Evolutionary conservation across 163 green algal species (phyloP).

Genomic region (Scenedesmus sp.): DNA sequence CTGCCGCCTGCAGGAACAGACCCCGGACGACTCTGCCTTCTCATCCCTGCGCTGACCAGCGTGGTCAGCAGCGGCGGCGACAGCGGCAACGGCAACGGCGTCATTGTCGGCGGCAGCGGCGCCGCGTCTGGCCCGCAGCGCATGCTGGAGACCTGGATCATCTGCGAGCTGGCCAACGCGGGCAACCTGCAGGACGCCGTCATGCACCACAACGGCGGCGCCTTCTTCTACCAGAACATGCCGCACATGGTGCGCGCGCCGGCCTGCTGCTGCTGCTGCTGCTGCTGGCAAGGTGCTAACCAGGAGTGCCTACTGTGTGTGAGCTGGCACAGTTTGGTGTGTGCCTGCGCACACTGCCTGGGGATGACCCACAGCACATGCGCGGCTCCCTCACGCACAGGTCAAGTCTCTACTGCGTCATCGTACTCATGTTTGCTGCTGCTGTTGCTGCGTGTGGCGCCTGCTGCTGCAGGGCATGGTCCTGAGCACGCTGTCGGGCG

Average conservation of each 20-base stretch:
- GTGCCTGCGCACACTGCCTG: no score
- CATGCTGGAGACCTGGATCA: slow-evolving; percentile 57
- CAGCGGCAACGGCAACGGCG: neutral
- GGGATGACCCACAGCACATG: no score
- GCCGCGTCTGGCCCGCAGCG: neutral
- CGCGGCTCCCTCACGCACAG: no score
- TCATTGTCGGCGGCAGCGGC: neutral
- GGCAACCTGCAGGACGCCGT: slow-evolving; percentile 55
- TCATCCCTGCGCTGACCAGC: neutral
- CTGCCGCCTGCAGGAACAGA: slow-evolving; percentile 7
- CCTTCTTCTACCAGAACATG: slow-evolving; percentile 20
- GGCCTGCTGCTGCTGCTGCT: neutral
- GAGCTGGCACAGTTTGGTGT: no score
- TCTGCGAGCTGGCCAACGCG: slow-evolving; percentile 54
- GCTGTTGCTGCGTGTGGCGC: neutral
- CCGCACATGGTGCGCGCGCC: slow-evolving; percentile 25
- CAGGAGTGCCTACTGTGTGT: no score
- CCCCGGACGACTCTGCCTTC: neutral
- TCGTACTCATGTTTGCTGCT: neutral
- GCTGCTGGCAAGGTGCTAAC: no score
- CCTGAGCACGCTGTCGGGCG: slow-evolving; percentile 15
- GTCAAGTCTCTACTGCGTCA: neutral
- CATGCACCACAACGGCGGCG: slow-evolving; percentile 1
- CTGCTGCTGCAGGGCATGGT: neutral
- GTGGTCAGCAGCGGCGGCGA: neutral